Evolutionary conservation across 306 rosid species (phyloP).

Genomic region (Vachellia collinsii): DNA sequence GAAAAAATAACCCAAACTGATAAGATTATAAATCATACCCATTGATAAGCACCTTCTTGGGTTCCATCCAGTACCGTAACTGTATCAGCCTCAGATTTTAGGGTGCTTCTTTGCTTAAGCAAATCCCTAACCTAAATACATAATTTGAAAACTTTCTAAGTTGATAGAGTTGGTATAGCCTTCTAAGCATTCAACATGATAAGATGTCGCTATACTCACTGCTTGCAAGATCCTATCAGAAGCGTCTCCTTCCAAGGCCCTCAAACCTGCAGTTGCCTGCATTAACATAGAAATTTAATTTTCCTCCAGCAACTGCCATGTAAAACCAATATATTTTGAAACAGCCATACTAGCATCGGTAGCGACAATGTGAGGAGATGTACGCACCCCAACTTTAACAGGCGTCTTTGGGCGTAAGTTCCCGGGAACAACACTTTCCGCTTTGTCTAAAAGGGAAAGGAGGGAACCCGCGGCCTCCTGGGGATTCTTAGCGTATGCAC

Average conservation of each 20-base stretch:
- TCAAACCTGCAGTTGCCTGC: slow-evolving; percentile 92
- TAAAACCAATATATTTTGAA: neutral
- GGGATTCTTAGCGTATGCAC: slow-evolving; percentile 72
- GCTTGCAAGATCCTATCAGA: slow-evolving; percentile 82
- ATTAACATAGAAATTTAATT: slow-evolving; percentile 35
- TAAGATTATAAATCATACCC: slow-evolving; percentile 59
- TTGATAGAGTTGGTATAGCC: neutral
- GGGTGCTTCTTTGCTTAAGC: slow-evolving; percentile 62
- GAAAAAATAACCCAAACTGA: neutral
- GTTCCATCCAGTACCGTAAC: slow-evolving; percentile 88
- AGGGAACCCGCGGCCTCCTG: slow-evolving; percentile 70
- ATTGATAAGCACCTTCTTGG: slow-evolving; percentile 91
- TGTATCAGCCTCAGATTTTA: slow-evolving; percentile 52
- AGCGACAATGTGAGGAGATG: neutral
- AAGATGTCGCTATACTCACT: slow-evolving; percentile 45
- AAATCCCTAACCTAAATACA: slow-evolving; percentile 71
- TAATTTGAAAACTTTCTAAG: slow-evolving; percentile 1
- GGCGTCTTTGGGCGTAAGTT: slow-evolving; percentile 69
- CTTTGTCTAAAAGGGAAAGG: slow-evolving; percentile 63
- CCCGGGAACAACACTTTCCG: slow-evolving; percentile 69
- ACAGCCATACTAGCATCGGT: neutral
- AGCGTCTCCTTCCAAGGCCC: slow-evolving; percentile 74
- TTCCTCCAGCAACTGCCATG: slow-evolving; percentile 5
- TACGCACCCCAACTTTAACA: slow-evolving; percentile 85
- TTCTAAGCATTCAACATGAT: slow-evolving; percentile 13